Evolutionary conservation across 2,329 filamentous ascomycete genomes (phyloP).

Genomic region (Fusarium goolgardi): DNA sequence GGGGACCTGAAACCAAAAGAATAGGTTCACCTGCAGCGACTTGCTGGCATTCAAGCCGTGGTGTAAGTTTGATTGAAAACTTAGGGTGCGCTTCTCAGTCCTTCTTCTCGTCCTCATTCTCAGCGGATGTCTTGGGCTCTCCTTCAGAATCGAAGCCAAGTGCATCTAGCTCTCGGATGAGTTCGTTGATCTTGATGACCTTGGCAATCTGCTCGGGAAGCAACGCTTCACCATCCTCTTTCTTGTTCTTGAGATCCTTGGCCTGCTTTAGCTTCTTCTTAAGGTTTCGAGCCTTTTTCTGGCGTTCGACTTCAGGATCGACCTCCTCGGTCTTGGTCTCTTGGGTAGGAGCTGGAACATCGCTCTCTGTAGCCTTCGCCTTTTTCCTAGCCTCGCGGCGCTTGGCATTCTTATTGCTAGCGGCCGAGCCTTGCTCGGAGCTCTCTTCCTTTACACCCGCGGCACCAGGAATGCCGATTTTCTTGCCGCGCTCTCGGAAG

Average conservation of each 20-base stretch:
- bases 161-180: conserved; percentile 86
- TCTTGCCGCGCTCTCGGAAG: conserved; percentile 78
- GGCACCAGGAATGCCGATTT: conserved; percentile 78
- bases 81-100: conserved; percentile 34
- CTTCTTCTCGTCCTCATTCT: conserved; percentile 35
- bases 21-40: background rate
- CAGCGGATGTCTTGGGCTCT: conserved; percentile 58
- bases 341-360: conserved; percentile 44
- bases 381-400: conserved; percentile 67
- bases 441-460: conserved; percentile 66
- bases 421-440: conserved; percentile 59
- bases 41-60: background rate
- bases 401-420: conserved; percentile 89
- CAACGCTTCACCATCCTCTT: conserved; percentile 83
- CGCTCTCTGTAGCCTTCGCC: conserved; percentile 69
- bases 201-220: conserved; percentile 97
- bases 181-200: conserved; percentile 95
- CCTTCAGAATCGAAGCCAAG: conserved; percentile 87
- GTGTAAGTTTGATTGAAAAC: background rate
- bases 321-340: conserved; percentile 56
- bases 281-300: conserved; percentile 92
- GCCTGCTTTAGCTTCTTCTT: conserved; percentile 97
- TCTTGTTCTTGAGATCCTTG: conserved; percentile 89
- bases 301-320: conserved; percentile 80
- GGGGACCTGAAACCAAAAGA: background rate